Evolutionary conservation across 225 moss, liverwort and hornwort species (phyloP), one percentile per base, ranked within the genome.

Genomic region (Asterella californica): DNA sequence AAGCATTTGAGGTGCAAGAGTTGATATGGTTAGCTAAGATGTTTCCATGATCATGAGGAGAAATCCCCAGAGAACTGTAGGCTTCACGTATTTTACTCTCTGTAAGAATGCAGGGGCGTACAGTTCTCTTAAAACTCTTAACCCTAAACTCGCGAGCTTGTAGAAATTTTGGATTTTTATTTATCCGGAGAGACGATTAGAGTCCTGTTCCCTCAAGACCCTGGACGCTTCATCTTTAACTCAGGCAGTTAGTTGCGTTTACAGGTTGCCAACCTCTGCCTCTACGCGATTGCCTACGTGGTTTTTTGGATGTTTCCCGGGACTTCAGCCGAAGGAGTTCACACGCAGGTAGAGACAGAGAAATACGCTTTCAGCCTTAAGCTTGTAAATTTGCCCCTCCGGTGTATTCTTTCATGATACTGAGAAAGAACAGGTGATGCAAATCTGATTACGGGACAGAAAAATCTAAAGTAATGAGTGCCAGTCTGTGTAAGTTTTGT

Each of bases 201-300:
- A 34, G 15, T 65, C 30, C 29, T 29, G 15, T 15, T 36, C 17
- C 36, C 67, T 34, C 30, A 7, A 18, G 17, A 19, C 32, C 32
- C 22, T 57, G 19, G 57, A 57, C 18, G 67, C 10, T 3, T 2
- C 47, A 27, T 50, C 9, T 53, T 37, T 37, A 45, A 42, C 19
- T 70, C 38, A 22, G 53, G 53, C 74, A 14, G 30, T 74, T 34
- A 11, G 15, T 42, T 42, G 42, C 42, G 2, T 54, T 79, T 92
- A 27, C 91, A 97, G 97, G 83, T 94, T 83, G 91, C 99, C 49
- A 99, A 99, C 85, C 74, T 99, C 52, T 88, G 87, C 76, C 85
- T 99, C 27, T 99, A 99, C 71, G 91, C 90, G 37, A 92, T 95
- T 78, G 99, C 99, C 54, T 95, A 90, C 73, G 79, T 11, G 82